Evolutionary conservation across 169 alveolate genomes (phyloP).

Genomic region (Plasmodium relictum): DNA sequence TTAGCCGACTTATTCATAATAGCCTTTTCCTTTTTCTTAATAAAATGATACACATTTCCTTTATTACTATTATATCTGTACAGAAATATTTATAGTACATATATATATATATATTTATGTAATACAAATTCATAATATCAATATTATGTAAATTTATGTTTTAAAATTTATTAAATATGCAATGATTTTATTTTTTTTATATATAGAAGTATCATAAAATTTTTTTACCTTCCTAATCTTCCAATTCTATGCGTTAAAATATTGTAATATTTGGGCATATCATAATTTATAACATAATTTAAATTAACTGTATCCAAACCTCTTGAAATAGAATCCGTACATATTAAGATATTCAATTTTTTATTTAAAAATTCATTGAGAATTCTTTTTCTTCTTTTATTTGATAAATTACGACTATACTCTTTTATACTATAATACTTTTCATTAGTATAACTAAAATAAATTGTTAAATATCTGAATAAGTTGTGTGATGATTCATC

Average conservation of each 20-base stretch:
- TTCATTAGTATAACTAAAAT: conserved; percentile 43
- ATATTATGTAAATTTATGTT: neutral
- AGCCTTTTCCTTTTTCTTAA: conserved; percentile 21
- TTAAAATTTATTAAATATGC: neutral
- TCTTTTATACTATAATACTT: conserved; percentile 16
- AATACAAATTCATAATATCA: neutral
- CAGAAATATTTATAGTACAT: neutral
- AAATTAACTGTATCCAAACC: conserved; percentile 94
- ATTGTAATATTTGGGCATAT: conserved; percentile 88
- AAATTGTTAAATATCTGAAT: conserved; percentile 46
- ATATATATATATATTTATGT: neutral
- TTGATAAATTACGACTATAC: conserved; percentile 33
- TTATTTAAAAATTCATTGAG: conserved; percentile 26
- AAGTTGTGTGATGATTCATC: conserved; percentile 33
- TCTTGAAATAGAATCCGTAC: conserved; percentile 95
- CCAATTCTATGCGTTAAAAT: conserved; percentile 68
- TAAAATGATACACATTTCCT: conserved; percentile 66
- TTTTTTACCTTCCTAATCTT: conserved; percentile 55
- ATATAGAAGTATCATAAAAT: neutral
- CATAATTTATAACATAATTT: conserved; percentile 92
- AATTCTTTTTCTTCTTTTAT: conserved; percentile 10
- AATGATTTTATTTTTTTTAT: no score
- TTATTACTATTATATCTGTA: conserved; percentile 44
- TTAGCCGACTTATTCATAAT: conserved; percentile 29
- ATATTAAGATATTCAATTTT: conserved; percentile 86